Conservation (phyloP, 768 basidiomycete genomes). For the Pleurotus pulmonarius region DNA sequence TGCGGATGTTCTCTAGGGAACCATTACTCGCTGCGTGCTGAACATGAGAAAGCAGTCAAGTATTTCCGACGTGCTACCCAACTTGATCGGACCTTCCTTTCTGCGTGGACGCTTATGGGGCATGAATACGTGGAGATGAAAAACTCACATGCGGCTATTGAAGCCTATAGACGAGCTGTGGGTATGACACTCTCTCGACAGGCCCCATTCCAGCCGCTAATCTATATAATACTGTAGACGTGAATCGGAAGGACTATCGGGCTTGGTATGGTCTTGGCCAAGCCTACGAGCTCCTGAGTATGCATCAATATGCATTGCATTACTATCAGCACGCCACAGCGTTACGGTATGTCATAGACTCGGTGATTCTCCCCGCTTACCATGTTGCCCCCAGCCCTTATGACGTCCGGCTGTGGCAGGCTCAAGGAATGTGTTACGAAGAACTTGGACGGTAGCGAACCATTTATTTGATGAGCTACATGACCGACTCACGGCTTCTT, state of each 20-base stretch:
- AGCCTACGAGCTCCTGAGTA: constrained; percentile 93
- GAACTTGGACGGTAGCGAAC: constrained; percentile 70
- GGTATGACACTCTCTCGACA: constrained; percentile 46
- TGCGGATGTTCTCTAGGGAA: constrained; percentile 60
- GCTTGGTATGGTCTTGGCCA: constrained; percentile 99
- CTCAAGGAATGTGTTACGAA: constrained; percentile 91
- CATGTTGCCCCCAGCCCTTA: constrained; percentile 62
- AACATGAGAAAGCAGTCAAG: constrained; percentile 94
- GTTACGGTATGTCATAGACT: constrained; percentile 52
- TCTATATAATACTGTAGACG: constrained; percentile 47
- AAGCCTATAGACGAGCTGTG: constrained; percentile 93
- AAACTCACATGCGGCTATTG: constrained; percentile 98
- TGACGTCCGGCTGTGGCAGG: constrained; percentile 95
- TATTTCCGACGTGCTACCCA: constrained; percentile 96
- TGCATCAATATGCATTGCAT: constrained; percentile 94
- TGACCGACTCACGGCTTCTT: constrained; percentile 8
- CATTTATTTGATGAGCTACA: background rate
- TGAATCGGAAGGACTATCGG: constrained; percentile 94
- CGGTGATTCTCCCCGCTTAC: background rate
- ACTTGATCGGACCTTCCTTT: constrained; percentile 89
- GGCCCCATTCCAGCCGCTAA: background rate
- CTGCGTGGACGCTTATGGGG: constrained; percentile 99
- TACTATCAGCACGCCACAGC: constrained; percentile 97
- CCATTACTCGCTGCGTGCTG: constrained; percentile 88
- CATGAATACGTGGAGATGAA: constrained; percentile 99